A percentile compares a stretch with the other conserved stretches of the same genome.
These are phyloP conservation scores for Verticillium tricorpus DNA, from an alignment of 2,329 filamentous ascomycete genomes.

Conservation along the genomic window DNA sequence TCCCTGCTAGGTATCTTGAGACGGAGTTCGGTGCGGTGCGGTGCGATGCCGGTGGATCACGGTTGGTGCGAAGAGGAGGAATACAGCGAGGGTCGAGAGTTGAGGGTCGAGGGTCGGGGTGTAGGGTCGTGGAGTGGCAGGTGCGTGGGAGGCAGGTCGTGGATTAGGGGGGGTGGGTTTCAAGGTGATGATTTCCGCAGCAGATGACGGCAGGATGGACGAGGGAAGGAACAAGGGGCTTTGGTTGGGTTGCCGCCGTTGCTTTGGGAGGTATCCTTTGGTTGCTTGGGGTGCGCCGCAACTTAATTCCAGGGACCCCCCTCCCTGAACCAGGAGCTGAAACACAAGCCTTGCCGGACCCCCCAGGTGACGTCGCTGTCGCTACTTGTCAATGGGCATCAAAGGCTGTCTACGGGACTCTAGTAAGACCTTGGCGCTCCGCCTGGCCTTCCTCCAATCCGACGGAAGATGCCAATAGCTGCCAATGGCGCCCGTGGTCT, in stretches of 20 bases:
- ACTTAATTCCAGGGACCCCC: not conserved
- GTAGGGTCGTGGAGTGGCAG: not conserved
- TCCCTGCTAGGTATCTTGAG: not conserved
- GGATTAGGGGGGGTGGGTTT: slow-evolving; percentile 1
- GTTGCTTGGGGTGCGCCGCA: not conserved
- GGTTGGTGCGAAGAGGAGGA: not conserved
- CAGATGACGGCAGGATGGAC: not conserved
- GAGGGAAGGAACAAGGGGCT: not conserved
- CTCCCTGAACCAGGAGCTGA: not conserved
- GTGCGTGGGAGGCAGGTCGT: not conserved
- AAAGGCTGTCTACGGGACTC: not conserved
- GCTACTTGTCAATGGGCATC: not conserved
- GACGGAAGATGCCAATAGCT: not conserved
- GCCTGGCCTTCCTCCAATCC: not conserved
- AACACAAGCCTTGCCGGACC: not conserved
- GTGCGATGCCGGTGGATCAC: not conserved
- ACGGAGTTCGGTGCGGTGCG: not conserved
- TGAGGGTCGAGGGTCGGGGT: not conserved
- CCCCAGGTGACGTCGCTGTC: not conserved
- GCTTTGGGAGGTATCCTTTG: not conserved
- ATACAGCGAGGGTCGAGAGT: not conserved
- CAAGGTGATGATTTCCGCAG: slow-evolving; percentile 6
- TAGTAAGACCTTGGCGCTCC: not conserved
- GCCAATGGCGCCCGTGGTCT: not conserved
- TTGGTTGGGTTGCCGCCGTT: slow-evolving; percentile 1